phyloP scores from a whole-genome alignment of 768 basidiomycete genomes.

The Amanita molliuscula region DNA sequence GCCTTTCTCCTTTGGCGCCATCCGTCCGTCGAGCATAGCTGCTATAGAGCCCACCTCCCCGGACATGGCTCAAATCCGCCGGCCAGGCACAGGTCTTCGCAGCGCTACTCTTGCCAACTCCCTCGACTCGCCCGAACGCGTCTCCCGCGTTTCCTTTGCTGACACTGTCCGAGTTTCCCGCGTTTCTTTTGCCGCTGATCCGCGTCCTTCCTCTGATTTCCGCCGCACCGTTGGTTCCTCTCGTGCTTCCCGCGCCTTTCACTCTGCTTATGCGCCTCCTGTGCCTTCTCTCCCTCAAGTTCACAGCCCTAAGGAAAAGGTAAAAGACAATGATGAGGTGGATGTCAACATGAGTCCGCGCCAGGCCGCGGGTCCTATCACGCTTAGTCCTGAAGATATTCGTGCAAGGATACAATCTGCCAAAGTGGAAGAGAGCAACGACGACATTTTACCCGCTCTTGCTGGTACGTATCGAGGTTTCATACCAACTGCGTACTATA shows the following conservation, averaged over 20 bases:
- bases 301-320: constrained; percentile 1
- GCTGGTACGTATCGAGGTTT: constrained; percentile 33
- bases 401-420: constrained; percentile 34
- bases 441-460: constrained; percentile 60
- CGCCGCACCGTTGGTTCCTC: constrained; percentile 17
- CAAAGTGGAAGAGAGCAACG: constrained; percentile 17
- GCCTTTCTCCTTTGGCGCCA: constrained; percentile 49
- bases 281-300: constrained; percentile 26
- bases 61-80: constrained; percentile 34
- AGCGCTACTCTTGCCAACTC: constrained; percentile 25
- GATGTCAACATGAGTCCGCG: constrained; percentile 22
- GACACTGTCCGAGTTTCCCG: constrained; percentile 34
- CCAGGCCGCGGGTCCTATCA: constrained; percentile 30
- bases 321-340: constrained; percentile 11
- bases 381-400: constrained; percentile 54
- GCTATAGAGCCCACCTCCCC: constrained; percentile 26
- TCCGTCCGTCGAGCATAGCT: constrained; percentile 38
- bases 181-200: constrained; percentile 28
- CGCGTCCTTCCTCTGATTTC: constrained; percentile 29
- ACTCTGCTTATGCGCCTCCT: constrained; percentile 31
- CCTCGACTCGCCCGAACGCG: constrained; percentile 21
- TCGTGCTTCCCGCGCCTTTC: constrained; percentile 21
- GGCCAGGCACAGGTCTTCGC: constrained; percentile 38
- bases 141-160: constrained; percentile 64
- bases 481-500: neutral